phyloP scores from a whole-genome alignment of 83 land plant genomes.

The Thuja plicata region DNA sequence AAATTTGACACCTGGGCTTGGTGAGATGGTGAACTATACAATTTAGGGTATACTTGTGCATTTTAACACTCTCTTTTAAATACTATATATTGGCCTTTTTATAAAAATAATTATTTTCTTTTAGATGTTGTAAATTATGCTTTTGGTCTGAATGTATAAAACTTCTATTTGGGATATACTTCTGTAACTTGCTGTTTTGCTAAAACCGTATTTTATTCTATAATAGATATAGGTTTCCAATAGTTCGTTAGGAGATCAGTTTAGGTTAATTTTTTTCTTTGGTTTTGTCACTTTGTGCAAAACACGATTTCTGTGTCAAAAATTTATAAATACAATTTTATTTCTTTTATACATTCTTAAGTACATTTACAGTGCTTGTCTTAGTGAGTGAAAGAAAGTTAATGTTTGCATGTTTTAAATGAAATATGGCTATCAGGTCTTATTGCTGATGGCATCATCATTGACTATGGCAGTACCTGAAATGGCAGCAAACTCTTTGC shows the following conservation, averaged over 20 bases:
- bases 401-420: neutral
- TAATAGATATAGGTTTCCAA: neutral
- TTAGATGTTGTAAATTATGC: neutral
- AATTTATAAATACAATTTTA: neutral
- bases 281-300: neutral
- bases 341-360: neutral
- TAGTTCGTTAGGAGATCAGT: neutral
- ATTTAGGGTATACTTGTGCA: no score
- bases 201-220: neutral
- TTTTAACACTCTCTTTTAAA: no score
- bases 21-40: no score
- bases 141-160: neutral
- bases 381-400: neutral
- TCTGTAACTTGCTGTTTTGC: neutral
- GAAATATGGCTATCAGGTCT: constrained; percentile 53
- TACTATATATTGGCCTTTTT: no score
- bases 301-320: neutral
- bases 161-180: neutral
- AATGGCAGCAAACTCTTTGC: constrained; percentile 18
- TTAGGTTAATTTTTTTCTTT: no score
- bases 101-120: neutral
- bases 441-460: constrained; percentile 94
- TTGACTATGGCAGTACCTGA: constrained; percentile 50
- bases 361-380: neutral
- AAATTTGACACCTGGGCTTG: no score